Conservation (phyloP, 768 basidiomycete species). For the Leccinum ochraceum region DNA sequence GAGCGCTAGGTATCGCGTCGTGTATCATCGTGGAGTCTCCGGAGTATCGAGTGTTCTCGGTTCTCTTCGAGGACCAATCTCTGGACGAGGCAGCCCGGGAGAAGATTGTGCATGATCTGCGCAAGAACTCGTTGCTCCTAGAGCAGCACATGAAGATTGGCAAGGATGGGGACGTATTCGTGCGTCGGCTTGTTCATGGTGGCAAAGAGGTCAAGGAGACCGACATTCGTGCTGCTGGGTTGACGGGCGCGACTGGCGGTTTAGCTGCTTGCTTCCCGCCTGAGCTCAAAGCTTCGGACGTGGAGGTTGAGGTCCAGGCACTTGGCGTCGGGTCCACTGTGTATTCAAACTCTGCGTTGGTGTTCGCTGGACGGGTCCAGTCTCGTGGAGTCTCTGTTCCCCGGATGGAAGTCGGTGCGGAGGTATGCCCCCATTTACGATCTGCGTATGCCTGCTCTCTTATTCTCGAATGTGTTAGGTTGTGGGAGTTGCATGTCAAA, state of each 20-base stretch:
- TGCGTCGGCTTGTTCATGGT: constrained; percentile 32
- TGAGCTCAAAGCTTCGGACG: constrained; percentile 14
- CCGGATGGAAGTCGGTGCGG: constrained; percentile 5
- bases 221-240: constrained; percentile 15
- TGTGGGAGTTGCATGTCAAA: constrained; percentile 20
- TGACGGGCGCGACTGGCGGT: constrained; percentile 11
- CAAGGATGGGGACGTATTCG: constrained; percentile 27
- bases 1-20: constrained; percentile 30
- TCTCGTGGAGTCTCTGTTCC: constrained; percentile 16
- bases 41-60: constrained; percentile 29
- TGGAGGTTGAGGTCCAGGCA: constrained; percentile 21
- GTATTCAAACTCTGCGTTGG: constrained; percentile 14
- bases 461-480: constrained; percentile 11
- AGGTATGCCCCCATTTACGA: constrained; percentile 4
- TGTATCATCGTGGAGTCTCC: constrained; percentile 33
- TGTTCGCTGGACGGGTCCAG: constrained; percentile 21
- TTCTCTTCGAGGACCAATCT: constrained; percentile 33
- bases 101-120: constrained; percentile 27
- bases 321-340: constrained; percentile 11
- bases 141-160: constrained; percentile 33
- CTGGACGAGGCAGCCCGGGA: constrained; percentile 23
- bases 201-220: constrained; percentile 21
- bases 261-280: constrained; percentile 26
- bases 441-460: neutral
- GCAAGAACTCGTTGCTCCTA: constrained; percentile 27